Evolutionary conservation across 352 stramenopile species (phyloP).

Genomic region (Globisporangium orthogonon): DNA sequence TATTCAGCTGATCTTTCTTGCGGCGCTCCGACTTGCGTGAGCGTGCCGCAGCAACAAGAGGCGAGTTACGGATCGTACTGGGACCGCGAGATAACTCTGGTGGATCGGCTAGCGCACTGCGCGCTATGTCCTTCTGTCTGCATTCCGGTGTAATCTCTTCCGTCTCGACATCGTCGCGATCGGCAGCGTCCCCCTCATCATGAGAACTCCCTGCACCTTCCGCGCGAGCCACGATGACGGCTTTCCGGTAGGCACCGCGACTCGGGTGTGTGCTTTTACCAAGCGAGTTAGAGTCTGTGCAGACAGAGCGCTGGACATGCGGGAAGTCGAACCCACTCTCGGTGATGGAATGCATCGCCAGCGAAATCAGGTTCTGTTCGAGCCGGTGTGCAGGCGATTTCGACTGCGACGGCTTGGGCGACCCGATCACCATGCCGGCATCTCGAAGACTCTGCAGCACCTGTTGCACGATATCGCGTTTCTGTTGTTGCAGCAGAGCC

Average conservation of each 20-base stretch:
- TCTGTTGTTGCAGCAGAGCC: constrained; percentile 41
- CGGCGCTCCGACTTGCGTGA: constrained; percentile 1
- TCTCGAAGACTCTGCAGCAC: constrained; percentile 45
- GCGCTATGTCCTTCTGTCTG: background rate
- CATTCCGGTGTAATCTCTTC: background rate
- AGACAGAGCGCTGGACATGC: constrained; percentile 28
- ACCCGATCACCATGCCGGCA: constrained; percentile 14
- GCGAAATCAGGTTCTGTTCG: constrained; percentile 43
- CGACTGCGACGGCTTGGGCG: background rate
- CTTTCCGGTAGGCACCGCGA: background rate
- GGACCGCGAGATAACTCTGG: background rate
- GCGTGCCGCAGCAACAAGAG: background rate
- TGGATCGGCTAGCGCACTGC: background rate
- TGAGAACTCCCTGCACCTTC: background rate
- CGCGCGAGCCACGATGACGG: constrained; percentile 1
- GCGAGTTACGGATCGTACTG: background rate
- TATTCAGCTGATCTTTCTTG: constrained; percentile 1
- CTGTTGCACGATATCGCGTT: constrained; percentile 51
- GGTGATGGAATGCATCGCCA: constrained; percentile 51
- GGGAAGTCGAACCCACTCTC: constrained; percentile 57
- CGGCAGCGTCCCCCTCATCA: background rate
- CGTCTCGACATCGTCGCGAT: background rate
- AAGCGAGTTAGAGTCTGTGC: background rate
- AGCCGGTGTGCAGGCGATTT: constrained; percentile 12
- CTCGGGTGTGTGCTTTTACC: background rate